These are phyloP conservation scores for Vitis amurensis DNA, from an alignment of 164 flowering plant genomes.

Conservation along the genomic window DNA sequence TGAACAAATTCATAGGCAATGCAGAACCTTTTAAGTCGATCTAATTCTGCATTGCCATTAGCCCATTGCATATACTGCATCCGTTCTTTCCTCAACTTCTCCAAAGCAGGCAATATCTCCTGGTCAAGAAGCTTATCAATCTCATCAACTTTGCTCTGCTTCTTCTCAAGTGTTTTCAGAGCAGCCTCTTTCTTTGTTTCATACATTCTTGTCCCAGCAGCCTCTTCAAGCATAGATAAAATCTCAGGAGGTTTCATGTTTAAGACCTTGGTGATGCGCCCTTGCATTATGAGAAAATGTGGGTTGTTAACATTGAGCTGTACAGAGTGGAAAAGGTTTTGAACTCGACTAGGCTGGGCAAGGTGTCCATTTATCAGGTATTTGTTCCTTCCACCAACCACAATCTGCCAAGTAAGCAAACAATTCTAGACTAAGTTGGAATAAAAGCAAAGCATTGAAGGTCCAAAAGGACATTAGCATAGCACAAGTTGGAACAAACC, in stretches of 20 bases:
- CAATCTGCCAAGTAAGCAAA: constrained; percentile 64
- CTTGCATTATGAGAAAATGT: constrained; percentile 99
- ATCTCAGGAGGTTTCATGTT: constrained; percentile 99
- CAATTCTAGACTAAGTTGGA: too few species aligned
- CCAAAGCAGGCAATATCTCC: constrained; percentile 95
- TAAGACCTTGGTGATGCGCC: constrained; percentile 96
- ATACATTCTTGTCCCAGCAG: constrained; percentile 99
- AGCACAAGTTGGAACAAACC: too few species aligned
- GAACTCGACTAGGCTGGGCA: constrained; percentile 98
- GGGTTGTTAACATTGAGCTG: constrained; percentile 99
- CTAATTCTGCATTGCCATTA: constrained; percentile 89
- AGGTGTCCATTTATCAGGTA: constrained; percentile 96
- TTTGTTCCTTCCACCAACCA: constrained; percentile 98
- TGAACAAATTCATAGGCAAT: constrained; percentile 89
- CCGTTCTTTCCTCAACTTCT: constrained; percentile 86
- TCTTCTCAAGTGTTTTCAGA: constrained; percentile 93
- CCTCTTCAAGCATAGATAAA: constrained; percentile 97
- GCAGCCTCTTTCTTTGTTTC: constrained; percentile 97
- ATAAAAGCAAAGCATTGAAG: too few species aligned
- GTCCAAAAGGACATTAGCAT: too few species aligned
- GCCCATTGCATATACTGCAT: constrained; percentile 99
- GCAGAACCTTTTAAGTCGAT: constrained; percentile 86
- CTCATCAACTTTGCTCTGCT: constrained; percentile 96
- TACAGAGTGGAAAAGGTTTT: constrained; percentile 96
- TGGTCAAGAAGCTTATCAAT: constrained; percentile 94